phyloP scores from a whole-genome alignment of 108 stramenopile species.

The Skeletonema potamos region DNA sequence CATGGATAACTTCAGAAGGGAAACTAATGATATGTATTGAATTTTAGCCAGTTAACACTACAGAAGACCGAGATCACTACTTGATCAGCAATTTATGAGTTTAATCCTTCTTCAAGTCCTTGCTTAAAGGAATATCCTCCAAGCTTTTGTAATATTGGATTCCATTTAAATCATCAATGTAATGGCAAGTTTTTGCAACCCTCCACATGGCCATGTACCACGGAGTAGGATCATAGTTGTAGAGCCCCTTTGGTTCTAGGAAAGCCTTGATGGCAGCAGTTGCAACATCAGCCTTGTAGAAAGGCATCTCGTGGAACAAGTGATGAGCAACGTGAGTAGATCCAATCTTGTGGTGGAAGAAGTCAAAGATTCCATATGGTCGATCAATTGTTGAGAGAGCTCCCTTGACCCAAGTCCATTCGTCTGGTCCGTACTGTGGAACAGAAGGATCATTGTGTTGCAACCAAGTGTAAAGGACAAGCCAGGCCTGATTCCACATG shows the following conservation, averaged over 20 bases:
- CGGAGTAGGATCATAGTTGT: constrained; percentile 94
- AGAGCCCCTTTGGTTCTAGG: constrained; percentile 86
- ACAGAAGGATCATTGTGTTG: constrained; percentile 98
- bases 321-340: constrained; percentile 98
- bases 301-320: constrained; percentile 98
- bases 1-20: too few species aligned
- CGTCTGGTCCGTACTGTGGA: constrained; percentile 94
- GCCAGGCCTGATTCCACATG: constrained; percentile 92
- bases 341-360: constrained; percentile 97
- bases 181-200: constrained; percentile 88
- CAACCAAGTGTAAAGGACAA: constrained; percentile 99
- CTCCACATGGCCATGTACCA: constrained; percentile 88
- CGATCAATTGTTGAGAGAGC: constrained; percentile 98
- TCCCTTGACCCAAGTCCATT: constrained; percentile 98
- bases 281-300: constrained; percentile 96
- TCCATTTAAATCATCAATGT: constrained; percentile 78
- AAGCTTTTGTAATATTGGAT: constrained; percentile 90
- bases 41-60: constrained; percentile 1
- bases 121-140: constrained; percentile 76
- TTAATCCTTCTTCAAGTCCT: constrained; percentile 43
- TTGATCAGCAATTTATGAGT: neutral
- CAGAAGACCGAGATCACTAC: neutral
- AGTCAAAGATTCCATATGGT: constrained; percentile 93
- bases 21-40: neutral
- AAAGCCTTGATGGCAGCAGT: constrained; percentile 87